These are phyloP conservation scores for Nematocida sp. DNA, from an alignment of 371 early-diverging fungal genomes.

Conservation along the genomic window DNA sequence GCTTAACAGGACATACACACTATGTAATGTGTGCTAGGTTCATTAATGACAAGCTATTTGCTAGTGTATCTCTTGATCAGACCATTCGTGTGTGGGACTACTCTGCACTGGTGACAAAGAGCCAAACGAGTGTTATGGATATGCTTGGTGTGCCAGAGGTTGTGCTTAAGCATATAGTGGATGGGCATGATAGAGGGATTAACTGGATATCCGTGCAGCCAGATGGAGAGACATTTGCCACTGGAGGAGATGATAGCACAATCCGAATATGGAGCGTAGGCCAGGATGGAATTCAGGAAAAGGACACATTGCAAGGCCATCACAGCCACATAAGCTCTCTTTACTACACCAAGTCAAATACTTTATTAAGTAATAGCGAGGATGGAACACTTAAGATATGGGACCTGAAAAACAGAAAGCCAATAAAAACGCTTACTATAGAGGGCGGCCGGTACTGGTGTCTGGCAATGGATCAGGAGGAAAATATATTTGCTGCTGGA, in stretches of 20 bases:
- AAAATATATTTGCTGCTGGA: conserved; percentile 71
- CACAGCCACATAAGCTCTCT: conserved; percentile 92
- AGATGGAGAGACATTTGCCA: conserved; percentile 82
- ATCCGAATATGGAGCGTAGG: conserved; percentile 95
- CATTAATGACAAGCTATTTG: conserved; percentile 92
- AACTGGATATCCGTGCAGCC: conserved; percentile 94
- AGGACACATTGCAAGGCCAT: conserved; percentile 91
- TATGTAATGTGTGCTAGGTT: conserved; percentile 98
- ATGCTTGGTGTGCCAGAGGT: conserved; percentile 89
- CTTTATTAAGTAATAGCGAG: conserved; percentile 85
- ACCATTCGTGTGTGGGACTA: conserved; percentile 98
- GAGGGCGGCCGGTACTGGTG: conserved; percentile 91
- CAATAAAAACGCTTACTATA: conserved; percentile 77
- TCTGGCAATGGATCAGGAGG: conserved; percentile 78
- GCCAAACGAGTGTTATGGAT: conserved; percentile 75
- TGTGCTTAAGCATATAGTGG: conserved; percentile 89
- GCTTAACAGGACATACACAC: conserved; percentile 94
- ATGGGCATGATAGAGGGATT: conserved; percentile 95
- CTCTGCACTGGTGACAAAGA: conserved; percentile 73
- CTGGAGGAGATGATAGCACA: conserved; percentile 92
- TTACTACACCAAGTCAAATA: conserved; percentile 79
- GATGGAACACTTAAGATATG: conserved; percentile 92
- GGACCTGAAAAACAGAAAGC: conserved; percentile 85
- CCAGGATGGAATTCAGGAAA: conserved; percentile 89
- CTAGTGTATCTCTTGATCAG: conserved; percentile 91